These are phyloP conservation scores for Colletotrichum sansevieriae DNA, from an alignment of 2,329 filamentous ascomycete species.

Conservation along the genomic window DNA sequence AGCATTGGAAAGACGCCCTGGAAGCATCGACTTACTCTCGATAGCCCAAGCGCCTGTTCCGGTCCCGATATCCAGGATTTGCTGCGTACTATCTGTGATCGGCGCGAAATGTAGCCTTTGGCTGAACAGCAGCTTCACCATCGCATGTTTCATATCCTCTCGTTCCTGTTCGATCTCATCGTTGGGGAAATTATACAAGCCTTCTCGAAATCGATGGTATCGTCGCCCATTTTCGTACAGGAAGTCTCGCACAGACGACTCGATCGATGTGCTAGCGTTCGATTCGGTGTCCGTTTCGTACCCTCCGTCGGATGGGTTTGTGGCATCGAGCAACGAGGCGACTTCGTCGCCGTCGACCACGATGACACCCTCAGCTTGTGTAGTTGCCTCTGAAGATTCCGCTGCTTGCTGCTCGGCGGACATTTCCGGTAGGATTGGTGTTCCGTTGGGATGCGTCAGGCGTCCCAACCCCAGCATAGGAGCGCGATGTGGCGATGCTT, in stretches of 20 bases:
- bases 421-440: slow-evolving; percentile 53
- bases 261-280: slow-evolving; percentile 54
- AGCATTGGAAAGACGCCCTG: slow-evolving; percentile 16
- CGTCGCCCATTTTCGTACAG: slow-evolving; percentile 68
- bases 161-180: slow-evolving; percentile 71
- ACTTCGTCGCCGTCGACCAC: slow-evolving; percentile 51
- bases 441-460: slow-evolving; percentile 55
- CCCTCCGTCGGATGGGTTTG: slow-evolving; percentile 50
- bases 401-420: slow-evolving; percentile 52
- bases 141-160: slow-evolving; percentile 69
- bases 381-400: slow-evolving; percentile 53
- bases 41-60: slow-evolving; percentile 73
- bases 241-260: slow-evolving; percentile 61
- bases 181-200: slow-evolving; percentile 70
- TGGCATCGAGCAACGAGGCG: slow-evolving; percentile 39
- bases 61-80: slow-evolving; percentile 69
- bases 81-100: slow-evolving; percentile 59
- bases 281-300: slow-evolving; percentile 54
- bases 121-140: slow-evolving; percentile 63
- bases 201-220: slow-evolving; percentile 68
- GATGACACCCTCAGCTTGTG: slow-evolving; percentile 53
- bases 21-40: slow-evolving; percentile 55
- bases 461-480: slow-evolving; percentile 43
- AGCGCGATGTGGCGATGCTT: not conserved
- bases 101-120: slow-evolving; percentile 66